phyloP scores from a whole-genome alignment of 2,329 filamentous ascomycete species.

The Diaporthe nobilis region DNA sequence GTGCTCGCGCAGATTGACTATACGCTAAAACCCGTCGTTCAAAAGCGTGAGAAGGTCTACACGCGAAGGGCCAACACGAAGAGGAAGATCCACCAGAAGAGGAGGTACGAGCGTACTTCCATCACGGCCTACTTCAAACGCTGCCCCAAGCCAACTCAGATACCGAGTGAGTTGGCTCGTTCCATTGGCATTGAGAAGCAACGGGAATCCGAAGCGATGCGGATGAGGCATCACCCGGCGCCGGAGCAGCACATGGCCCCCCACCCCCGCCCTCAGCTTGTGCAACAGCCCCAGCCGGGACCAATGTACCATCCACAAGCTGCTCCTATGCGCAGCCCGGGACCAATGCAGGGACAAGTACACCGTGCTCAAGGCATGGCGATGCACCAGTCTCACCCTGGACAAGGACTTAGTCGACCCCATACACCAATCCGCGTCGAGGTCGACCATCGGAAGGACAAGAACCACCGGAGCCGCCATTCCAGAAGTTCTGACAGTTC shows the following conservation, averaged over 20 bases:
- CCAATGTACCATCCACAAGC: constrained; percentile 2
- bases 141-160: constrained; percentile 50
- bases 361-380: constrained; percentile 6
- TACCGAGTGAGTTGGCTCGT: constrained; percentile 36
- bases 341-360: constrained; percentile 14
- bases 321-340: constrained; percentile 1
- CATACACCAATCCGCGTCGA: constrained; percentile 30
- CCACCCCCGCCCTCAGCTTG: neutral
- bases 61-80: constrained; percentile 41
- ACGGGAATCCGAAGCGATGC: constrained; percentile 3
- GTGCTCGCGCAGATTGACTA: constrained; percentile 61
- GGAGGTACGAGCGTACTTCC: constrained; percentile 54
- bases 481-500: constrained; percentile 33
- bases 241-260: constrained; percentile 15
- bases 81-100: constrained; percentile 48
- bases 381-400: constrained; percentile 13
- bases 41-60: constrained; percentile 33
- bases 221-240: neutral
- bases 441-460: constrained; percentile 15
- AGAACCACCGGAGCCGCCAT: constrained; percentile 17
- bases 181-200: constrained; percentile 33
- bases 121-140: constrained; percentile 64
- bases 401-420: constrained; percentile 5
- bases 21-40: constrained; percentile 47
- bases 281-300: constrained; percentile 27